A percentile compares a stretch with the other conserved stretches of the same genome.
phyloP scores from a whole-genome alignment of 2,329 filamentous ascomycete genomes.

The Rachicladosporium sp. region DNA sequence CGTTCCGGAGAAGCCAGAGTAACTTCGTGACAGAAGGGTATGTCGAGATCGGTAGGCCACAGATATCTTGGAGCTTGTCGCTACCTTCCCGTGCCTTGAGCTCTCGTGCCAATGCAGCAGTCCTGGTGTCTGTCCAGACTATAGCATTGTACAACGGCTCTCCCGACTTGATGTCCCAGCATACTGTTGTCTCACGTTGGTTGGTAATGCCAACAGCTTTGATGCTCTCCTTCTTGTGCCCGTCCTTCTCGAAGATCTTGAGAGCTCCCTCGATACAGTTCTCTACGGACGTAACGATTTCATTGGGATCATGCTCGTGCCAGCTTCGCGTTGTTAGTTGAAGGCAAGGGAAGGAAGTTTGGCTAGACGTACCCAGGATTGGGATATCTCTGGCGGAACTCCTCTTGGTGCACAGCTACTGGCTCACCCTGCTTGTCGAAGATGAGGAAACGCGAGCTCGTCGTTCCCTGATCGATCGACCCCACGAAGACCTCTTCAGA shows the following conservation, averaged over 20 bases:
- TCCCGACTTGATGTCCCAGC: conserved; percentile 73
- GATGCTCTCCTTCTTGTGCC: conserved; percentile 56
- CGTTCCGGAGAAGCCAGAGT: conserved; percentile 66
- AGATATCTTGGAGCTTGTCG: conserved; percentile 56
- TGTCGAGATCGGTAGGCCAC: conserved; percentile 73
- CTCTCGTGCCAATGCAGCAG: conserved; percentile 61
- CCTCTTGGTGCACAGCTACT: conserved; percentile 72
- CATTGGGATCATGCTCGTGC: conserved; percentile 78
- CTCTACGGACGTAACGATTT: conserved; percentile 63
- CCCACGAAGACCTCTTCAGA: conserved; percentile 56
- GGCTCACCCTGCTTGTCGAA: conserved; percentile 71
- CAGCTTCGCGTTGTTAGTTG: conserved; percentile 43
- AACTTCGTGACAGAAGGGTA: conserved; percentile 83
- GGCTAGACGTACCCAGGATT: conserved; percentile 58
- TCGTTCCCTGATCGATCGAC: conserved; percentile 84
- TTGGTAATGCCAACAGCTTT: conserved; percentile 76
- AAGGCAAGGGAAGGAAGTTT: not conserved
- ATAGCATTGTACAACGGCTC: conserved; percentile 74
- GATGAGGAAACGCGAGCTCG: conserved; percentile 79
- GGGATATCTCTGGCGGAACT: conserved; percentile 75
- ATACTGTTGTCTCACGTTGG: conserved; percentile 76
- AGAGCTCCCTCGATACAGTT: conserved; percentile 68
- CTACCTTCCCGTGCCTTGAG: conserved; percentile 56
- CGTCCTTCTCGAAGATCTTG: conserved; percentile 56
- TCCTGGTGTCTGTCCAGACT: conserved; percentile 82